Conservation (phyloP, 257 asterid genomes). For the Solanum lignicaule region DNA sequence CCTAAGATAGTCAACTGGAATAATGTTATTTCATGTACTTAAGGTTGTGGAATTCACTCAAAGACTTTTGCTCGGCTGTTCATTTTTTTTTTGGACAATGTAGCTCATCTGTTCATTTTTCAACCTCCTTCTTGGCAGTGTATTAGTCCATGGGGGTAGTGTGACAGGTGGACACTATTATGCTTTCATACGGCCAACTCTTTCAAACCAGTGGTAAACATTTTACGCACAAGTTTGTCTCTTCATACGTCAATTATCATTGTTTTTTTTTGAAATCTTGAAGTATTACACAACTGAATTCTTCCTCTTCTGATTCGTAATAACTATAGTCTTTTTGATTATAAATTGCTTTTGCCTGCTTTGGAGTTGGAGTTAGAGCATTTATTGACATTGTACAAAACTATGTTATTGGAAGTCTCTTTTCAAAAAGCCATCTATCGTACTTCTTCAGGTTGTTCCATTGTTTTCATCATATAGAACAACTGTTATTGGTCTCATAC, state of each 20-base stretch:
- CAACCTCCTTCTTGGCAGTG: conserved; percentile 40
- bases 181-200: conserved; percentile 93
- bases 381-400: not conserved
- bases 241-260: not conserved
- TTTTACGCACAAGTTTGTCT: not conserved
- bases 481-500: not conserved
- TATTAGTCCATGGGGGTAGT: conserved; percentile 92
- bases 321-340: not conserved
- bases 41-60: not conserved
- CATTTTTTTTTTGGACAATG: not conserved
- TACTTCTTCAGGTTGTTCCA: not conserved
- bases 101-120: not conserved
- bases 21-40: not conserved
- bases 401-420: not conserved
- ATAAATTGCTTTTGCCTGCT: not conserved
- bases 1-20: not conserved
- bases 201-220: conserved; percentile 65
- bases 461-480: not conserved
- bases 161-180: conserved; percentile 96
- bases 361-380: not conserved
- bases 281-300: not conserved
- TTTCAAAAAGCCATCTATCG: not conserved
- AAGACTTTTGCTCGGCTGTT: not conserved
- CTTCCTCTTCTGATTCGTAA: not conserved
- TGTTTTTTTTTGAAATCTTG: not conserved